Conservation (phyloP, 1,284 basidiomycete species). For the Microbotryum silenes-acaulis region DNA sequence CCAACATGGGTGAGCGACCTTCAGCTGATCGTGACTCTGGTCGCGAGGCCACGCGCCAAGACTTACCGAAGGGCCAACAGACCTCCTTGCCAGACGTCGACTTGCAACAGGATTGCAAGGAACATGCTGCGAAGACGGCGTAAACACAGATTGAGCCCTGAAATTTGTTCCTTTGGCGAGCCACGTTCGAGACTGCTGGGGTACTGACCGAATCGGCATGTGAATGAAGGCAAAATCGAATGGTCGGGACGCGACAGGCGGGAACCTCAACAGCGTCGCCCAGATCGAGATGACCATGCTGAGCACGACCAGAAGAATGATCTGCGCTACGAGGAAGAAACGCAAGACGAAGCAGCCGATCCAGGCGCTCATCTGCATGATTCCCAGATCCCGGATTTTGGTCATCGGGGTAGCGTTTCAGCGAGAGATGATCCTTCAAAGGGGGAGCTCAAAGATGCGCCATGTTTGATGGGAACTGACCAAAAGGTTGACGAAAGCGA, state of each 20-base stretch:
- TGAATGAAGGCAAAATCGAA: conserved; percentile 22
- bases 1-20: neutral
- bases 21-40: neutral
- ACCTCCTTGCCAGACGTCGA: conserved; percentile 29
- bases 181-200: neutral
- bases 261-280: conserved; percentile 22
- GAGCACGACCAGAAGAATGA: conserved; percentile 20
- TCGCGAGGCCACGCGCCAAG: neutral
- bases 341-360: conserved; percentile 21
- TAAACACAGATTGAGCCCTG: neutral
- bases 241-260: conserved; percentile 7
- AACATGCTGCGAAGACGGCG: conserved; percentile 9
- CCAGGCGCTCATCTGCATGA: conserved; percentile 23
- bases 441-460: neutral
- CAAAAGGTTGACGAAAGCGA: conserved; percentile 1
- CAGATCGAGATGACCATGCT: conserved; percentile 23
- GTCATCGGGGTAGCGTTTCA: no score
- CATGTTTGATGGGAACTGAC: neutral
- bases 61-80: conserved; percentile 25
- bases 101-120: conserved; percentile 14
- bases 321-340: conserved; percentile 25
- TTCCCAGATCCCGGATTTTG: no score
- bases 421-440: no score
- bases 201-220: conserved; percentile 16
- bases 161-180: neutral